phyloP scores from a whole-genome alignment of 2,329 filamentous ascomycete genomes.

The Fusarium tanahbumbuense region DNA sequence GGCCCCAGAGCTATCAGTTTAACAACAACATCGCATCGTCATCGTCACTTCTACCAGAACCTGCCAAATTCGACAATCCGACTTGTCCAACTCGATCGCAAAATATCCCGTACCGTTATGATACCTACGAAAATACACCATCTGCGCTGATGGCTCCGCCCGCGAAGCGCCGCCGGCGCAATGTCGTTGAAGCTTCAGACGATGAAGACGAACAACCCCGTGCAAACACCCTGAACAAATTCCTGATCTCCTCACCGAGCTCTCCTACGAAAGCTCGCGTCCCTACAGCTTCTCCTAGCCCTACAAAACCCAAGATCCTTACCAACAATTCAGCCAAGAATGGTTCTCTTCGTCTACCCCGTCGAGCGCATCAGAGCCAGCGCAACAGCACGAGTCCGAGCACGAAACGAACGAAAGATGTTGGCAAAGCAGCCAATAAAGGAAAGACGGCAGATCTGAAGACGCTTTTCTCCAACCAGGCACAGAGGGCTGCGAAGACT shows the following conservation, averaged over 20 bases:
- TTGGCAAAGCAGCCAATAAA: slow-evolving; percentile 59
- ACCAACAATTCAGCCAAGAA: slow-evolving; percentile 38
- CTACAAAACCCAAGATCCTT: slow-evolving; percentile 49
- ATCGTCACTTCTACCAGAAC: slow-evolving; percentile 19
- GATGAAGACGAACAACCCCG: slow-evolving; percentile 60
- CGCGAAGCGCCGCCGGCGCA: slow-evolving; percentile 69
- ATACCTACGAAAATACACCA: slow-evolving; percentile 44
- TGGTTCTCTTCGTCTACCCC: slow-evolving; percentile 38
- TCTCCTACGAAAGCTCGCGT: slow-evolving; percentile 50
- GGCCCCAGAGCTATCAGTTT: slow-evolving; percentile 35
- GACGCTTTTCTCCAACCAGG: slow-evolving; percentile 71
- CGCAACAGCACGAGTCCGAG: slow-evolving; percentile 50
- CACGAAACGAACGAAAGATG: slow-evolving; percentile 55
- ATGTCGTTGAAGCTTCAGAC: slow-evolving; percentile 62
- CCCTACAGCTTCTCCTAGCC: slow-evolving; percentile 56
- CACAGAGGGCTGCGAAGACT: slow-evolving; percentile 59
- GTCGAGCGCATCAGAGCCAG: slow-evolving; percentile 46
- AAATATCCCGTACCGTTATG: slow-evolving; percentile 39
- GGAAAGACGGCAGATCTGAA: slow-evolving; percentile 67
- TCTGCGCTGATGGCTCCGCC: slow-evolving; percentile 65
- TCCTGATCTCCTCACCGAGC: slow-evolving; percentile 65
- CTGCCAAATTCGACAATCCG: slow-evolving; percentile 4
- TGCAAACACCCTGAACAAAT: slow-evolving; percentile 64
- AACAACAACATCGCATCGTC: slow-evolving; percentile 28
- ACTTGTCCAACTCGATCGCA: slow-evolving; percentile 6